Conservation (phyloP, 768 basidiomycete species). For the Lentinus tigrinus region DNA sequence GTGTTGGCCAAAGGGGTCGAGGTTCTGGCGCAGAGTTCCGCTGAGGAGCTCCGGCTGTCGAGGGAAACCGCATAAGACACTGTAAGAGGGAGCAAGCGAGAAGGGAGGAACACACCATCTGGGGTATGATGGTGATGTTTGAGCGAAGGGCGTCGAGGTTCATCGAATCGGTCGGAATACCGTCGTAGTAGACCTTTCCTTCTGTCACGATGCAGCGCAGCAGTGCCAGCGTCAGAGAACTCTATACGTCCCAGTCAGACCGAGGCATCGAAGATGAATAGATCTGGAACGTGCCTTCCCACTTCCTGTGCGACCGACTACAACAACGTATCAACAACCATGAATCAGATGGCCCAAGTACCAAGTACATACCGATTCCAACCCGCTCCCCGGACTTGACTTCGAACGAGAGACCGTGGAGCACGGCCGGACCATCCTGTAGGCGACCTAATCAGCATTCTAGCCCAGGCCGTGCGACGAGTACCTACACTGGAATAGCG, state of each 20-base stretch:
- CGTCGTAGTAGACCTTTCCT: slow-evolving; percentile 54
- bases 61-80: neutral
- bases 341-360: neutral
- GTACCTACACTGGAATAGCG: slow-evolving; percentile 38
- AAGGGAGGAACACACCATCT: slow-evolving; percentile 36
- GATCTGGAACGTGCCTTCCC: slow-evolving; percentile 38
- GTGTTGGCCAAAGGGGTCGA: slow-evolving; percentile 59
- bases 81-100: neutral
- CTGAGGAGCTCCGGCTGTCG: slow-evolving; percentile 48
- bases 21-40: slow-evolving; percentile 54
- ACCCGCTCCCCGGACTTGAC: slow-evolving; percentile 58
- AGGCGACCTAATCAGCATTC: neutral
- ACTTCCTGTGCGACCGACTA: slow-evolving; percentile 60
- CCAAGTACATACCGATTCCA: slow-evolving; percentile 43
- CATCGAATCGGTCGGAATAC: slow-evolving; percentile 41
- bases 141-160: slow-evolving; percentile 54
- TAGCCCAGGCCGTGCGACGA: too few species aligned
- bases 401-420: slow-evolving; percentile 50
- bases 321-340: neutral
- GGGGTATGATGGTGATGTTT: slow-evolving; percentile 60
- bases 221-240: slow-evolving; percentile 50
- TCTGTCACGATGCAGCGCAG: slow-evolving; percentile 54
- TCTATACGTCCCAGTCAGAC: slow-evolving; percentile 27
- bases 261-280: neutral
- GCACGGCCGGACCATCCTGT: slow-evolving; percentile 53